Evolutionary conservation across 768 basidiomycete species (phyloP).

Genomic region (Pleurotus cornucopiae): DNA sequence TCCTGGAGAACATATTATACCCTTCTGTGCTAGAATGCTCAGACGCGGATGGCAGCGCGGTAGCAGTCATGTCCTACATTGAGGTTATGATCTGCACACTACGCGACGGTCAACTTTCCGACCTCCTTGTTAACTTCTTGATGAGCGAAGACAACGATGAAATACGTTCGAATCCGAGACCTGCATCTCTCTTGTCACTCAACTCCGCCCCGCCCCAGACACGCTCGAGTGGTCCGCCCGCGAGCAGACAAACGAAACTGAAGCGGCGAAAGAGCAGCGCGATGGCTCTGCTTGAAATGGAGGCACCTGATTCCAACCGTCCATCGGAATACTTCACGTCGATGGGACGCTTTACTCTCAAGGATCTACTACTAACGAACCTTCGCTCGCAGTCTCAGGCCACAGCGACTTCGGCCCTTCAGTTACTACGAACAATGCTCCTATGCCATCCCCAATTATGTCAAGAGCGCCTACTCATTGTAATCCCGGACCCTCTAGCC

Average conservation of each 20-base stretch:
- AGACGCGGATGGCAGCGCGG: constrained; percentile 88
- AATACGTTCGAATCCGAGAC: constrained; percentile 34
- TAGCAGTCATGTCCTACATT: constrained; percentile 94
- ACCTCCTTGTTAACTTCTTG: constrained; percentile 73
- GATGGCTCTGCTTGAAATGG: constrained; percentile 85
- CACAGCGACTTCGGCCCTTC: constrained; percentile 73
- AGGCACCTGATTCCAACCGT: constrained; percentile 67
- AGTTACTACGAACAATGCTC: constrained; percentile 76
- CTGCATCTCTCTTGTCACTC: constrained; percentile 41
- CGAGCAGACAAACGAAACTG: constrained; percentile 41
- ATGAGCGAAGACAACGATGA: constrained; percentile 84
- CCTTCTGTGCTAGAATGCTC: constrained; percentile 93
- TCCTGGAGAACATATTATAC: constrained; percentile 90
- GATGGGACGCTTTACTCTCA: constrained; percentile 85
- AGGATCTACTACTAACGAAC: constrained; percentile 82
- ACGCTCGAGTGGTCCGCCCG: constrained; percentile 16
- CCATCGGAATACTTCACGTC: constrained; percentile 83
- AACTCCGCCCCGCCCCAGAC: constrained; percentile 28
- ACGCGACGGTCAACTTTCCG: constrained; percentile 60
- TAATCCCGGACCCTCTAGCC: constrained; percentile 64
- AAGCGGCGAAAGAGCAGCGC: constrained; percentile 80
- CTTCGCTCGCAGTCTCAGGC: constrained; percentile 62
- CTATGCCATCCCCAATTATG: constrained; percentile 61
- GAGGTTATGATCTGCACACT: constrained; percentile 83
- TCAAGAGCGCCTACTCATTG: constrained; percentile 64